phyloP scores from a whole-genome alignment of 1,284 basidiomycete species.

The Acaromyces ingoldii region DNA sequence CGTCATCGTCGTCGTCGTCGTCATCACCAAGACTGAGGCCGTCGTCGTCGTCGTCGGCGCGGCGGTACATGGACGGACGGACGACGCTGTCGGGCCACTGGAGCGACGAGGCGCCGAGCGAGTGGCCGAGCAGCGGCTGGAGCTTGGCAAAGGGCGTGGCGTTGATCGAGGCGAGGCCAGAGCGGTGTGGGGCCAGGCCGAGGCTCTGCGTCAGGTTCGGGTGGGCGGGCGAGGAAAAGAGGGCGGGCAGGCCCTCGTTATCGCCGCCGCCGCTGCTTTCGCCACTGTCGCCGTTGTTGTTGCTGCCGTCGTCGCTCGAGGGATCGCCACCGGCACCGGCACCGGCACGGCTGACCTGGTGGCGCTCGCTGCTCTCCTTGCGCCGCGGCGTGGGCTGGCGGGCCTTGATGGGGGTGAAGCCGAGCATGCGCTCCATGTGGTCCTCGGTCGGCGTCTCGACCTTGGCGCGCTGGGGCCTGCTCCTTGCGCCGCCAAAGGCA shows the following conservation, averaged over 20 bases:
- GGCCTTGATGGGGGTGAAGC: too few species aligned
- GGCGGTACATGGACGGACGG: not conserved
- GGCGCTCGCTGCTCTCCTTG: too few species aligned
- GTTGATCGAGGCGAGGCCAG: constrained; percentile 11
- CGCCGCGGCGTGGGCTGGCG: too few species aligned
- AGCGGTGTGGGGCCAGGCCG: constrained; percentile 39
- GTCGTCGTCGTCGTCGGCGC: not conserved
- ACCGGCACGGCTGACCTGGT: not conserved
- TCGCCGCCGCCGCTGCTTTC: constrained; percentile 7
- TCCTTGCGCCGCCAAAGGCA: not conserved
- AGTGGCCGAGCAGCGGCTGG: not conserved
- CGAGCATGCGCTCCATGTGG: too few species aligned
- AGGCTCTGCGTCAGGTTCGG: constrained; percentile 42
- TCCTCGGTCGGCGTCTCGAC: too few species aligned
- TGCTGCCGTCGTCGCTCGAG: not conserved
- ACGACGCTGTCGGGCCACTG: constrained; percentile 3
- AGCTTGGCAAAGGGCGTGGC: not conserved
- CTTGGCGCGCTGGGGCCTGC: not conserved
- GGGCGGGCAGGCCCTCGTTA: constrained; percentile 14
- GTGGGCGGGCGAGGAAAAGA: constrained; percentile 45
- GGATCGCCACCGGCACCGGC: not conserved
- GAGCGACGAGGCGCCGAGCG: constrained; percentile 3
- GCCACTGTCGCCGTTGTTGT: not conserved
- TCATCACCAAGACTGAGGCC: not conserved
- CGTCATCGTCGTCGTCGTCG: constrained; percentile 2